Base-by-base conservation (phyloP, 129 eudicot genomes). In the Saussurea involucrata region DNA sequence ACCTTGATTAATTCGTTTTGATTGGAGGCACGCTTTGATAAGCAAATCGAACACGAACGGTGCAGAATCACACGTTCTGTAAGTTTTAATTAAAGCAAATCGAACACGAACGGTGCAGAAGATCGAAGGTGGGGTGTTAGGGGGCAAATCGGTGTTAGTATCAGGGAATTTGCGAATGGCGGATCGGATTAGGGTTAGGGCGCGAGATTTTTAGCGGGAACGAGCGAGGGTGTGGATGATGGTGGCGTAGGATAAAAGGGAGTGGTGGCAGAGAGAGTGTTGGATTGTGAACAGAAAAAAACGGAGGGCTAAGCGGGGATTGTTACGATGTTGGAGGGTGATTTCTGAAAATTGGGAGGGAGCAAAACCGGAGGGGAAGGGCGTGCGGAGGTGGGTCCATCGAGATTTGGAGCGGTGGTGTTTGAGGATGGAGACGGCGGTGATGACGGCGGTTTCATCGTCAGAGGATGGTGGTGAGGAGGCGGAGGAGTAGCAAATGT, bases 11-110 rank as follows among this genome's bases (percentile, higher is more conserved):
- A 83, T 20, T 32, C 90, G 85, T 63, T 85, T 91, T 21, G 91
- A 76, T 55, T 70, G 85, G 21, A 91, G 44, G 70, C 89, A 86
- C n/a, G 97, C 90, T 79, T 80, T 66, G 15, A 91, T 81, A 5
- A 94, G 73, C 85, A 94, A 85, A 86, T 94, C 98, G 69, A 94
- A 94, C 85, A 95, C 98, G 67, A 91, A 83, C 1, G 97, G 98
- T 0, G 96, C 97, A 18, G 97, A 94, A 80, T 88, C 93, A 73
- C 93, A 91, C n/a, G 27, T 69, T 46, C 92, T 76, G 55, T 94
- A 94, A 34, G 94, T 89, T 68, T 67, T 83, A 1, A 89, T 42
- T 83, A 94, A 76, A 2, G 76, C 64, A n/a, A n/a, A n/a, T n/a
- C n/a, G n/a, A n/a, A n/a, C n/a, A n/a, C n/a, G n/a, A n/a, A n/a